These are phyloP conservation scores for Trametes polyzona DNA, from an alignment of 1,284 basidiomycete species.

Conservation along the genomic window DNA sequence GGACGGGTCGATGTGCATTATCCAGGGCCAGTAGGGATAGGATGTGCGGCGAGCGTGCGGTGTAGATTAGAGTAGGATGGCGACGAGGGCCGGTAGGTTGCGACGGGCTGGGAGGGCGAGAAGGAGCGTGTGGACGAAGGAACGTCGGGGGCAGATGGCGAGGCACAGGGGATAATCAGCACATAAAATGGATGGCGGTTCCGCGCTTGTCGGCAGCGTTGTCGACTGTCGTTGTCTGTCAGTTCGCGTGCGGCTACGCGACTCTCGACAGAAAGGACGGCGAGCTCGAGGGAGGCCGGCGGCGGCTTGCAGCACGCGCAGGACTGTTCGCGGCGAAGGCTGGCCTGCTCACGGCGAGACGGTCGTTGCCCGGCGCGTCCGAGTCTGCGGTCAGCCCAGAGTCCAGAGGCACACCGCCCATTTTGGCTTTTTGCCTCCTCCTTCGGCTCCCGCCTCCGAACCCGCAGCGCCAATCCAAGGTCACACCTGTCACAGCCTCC, in stretches of 20 bases:
- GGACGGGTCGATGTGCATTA: not conserved
- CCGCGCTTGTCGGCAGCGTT: slow-evolving; percentile 16
- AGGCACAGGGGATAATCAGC: slow-evolving; percentile 10
- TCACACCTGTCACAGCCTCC: not conserved
- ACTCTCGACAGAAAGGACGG: not conserved
- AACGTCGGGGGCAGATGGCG: slow-evolving; percentile 7
- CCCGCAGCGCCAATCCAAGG: not conserved
- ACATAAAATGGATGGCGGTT: slow-evolving; percentile 17
- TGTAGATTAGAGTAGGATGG: not conserved
- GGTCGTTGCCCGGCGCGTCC: not conserved
- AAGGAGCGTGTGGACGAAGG: slow-evolving; percentile 24
- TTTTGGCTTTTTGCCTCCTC: not conserved
- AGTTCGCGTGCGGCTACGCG: not conserved
- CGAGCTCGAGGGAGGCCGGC: not conserved
- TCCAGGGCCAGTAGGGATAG: not conserved
- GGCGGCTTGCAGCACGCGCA: not conserved
- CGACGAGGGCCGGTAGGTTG: too few relatives aligned
- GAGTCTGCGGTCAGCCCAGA: not conserved
- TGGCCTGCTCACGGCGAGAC: too few relatives aligned
- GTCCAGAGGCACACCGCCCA: not conserved
- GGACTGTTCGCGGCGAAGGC: too few relatives aligned
- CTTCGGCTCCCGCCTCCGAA: not conserved
- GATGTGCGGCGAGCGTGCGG: not conserved
- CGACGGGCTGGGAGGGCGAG: too few relatives aligned
- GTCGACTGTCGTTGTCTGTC: not conserved